Percentiles rank a stretch among this genome's conserved stretches.
These are phyloP conservation scores for Suillus ampliporus DNA, from an alignment of 768 basidiomycete species.

Conservation along the genomic window DNA sequence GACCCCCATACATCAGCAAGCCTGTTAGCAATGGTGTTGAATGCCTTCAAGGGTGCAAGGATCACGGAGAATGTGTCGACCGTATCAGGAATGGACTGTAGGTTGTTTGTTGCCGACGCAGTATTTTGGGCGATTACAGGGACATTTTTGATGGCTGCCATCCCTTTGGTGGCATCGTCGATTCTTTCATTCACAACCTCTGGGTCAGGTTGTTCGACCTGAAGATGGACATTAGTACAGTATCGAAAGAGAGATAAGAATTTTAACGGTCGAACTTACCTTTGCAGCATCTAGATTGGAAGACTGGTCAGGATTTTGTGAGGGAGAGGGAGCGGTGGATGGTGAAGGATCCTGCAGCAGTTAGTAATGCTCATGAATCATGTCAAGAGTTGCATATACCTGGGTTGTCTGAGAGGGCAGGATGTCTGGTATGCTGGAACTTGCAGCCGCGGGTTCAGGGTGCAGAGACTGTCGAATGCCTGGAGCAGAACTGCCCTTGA, in stretches of 20 bases:
- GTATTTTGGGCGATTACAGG: no score
- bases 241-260: no score
- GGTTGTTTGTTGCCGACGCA: neutral
- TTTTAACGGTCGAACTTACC: no score
- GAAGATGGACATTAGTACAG: no score
- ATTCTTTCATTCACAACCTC: no score
- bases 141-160: no score
- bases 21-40: neutral
- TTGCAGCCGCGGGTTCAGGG: neutral
- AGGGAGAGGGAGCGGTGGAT: no score
- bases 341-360: no score
- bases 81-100: neutral
- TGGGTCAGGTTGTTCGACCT: no score
- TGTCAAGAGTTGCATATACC: neutral
- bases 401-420: neutral
- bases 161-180: no score
- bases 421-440: neutral
- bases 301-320: no score
- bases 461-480: neutral
- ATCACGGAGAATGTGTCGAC: neutral
- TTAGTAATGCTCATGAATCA: neutral
- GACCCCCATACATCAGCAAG: neutral
- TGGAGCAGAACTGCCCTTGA: neutral
- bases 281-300: no score
- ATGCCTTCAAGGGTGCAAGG: neutral